These are phyloP conservation scores for Mycena polygramma DNA, from an alignment of 768 basidiomycete genomes.

Conservation along the genomic window DNA sequence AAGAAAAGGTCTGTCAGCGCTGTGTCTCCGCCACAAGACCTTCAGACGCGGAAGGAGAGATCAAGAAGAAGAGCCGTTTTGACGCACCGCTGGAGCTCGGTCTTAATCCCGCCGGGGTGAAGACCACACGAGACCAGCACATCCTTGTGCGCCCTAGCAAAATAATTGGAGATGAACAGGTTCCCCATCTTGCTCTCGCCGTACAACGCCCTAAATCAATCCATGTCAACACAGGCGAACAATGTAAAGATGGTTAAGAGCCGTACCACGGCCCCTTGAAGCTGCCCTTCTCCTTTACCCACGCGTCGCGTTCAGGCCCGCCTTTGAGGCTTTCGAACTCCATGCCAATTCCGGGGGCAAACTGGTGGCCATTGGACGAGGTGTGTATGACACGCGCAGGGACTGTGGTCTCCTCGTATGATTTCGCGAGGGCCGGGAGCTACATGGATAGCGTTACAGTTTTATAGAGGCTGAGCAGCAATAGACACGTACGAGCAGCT, in stretches of 20 bases:
- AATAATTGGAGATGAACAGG: background rate
- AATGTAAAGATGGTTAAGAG: background rate
- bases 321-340: conserved; percentile 1
- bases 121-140: background rate
- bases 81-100: background rate
- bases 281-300: background rate
- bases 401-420: background rate
- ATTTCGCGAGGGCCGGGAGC: background rate
- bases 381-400: background rate
- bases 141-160: background rate
- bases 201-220: background rate
- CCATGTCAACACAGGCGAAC: too few species aligned
- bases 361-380: background rate
- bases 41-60: too few species aligned
- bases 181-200: background rate
- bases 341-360: background rate
- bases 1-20: background rate
- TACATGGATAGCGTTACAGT: background rate
- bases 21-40: too few species aligned
- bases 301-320: background rate
- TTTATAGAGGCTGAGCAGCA: too few species aligned
- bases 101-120: background rate
- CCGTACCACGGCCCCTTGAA: background rate
- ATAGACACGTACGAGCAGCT: background rate
- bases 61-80: too few species aligned